Evolutionary conservation across 2,329 filamentous ascomycete genomes (phyloP).

Genomic region (Leptographium lundbergii): DNA sequence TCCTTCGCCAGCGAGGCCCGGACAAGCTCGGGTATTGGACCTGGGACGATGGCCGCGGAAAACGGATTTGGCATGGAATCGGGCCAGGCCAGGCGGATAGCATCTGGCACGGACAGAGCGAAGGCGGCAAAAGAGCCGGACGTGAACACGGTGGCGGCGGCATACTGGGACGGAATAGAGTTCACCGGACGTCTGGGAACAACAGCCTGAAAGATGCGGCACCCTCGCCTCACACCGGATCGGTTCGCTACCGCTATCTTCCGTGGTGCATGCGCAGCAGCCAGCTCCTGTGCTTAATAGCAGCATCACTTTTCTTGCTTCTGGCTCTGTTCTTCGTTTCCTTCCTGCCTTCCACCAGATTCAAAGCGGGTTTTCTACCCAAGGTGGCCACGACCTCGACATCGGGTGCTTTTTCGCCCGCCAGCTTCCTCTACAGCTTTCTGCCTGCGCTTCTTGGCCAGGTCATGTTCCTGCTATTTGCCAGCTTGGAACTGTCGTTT

Average conservation of each 20-base stretch:
- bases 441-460: conserved; percentile 56
- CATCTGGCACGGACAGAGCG: conserved; percentile 4
- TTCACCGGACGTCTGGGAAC: conserved; percentile 9
- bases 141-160: background rate
- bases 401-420: conserved; percentile 59
- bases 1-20: conserved; percentile 41
- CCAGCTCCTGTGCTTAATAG: conserved; percentile 52
- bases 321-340: conserved; percentile 64
- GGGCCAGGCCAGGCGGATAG: conserved; percentile 27
- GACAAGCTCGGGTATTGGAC: conserved; percentile 83
- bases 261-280: conserved; percentile 63
- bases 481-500: conserved; percentile 52
- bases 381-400: conserved; percentile 48
- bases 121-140: background rate
- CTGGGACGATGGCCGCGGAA: conserved; percentile 46
- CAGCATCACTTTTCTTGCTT: conserved; percentile 48
- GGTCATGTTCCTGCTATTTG: conserved; percentile 53
- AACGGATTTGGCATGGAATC: conserved; percentile 65
- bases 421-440: conserved; percentile 80
- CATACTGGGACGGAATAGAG: background rate
- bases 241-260: conserved; percentile 52
- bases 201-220: conserved; percentile 19
- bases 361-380: conserved; percentile 61
- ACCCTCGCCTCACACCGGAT: conserved; percentile 32
- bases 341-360: conserved; percentile 56